A percentile compares a stretch with the other conserved stretches of the same genome.
phyloP scores from a whole-genome alignment of 2,329 filamentous ascomycete genomes.

The Pseudophaeomoniella oleicola region DNA sequence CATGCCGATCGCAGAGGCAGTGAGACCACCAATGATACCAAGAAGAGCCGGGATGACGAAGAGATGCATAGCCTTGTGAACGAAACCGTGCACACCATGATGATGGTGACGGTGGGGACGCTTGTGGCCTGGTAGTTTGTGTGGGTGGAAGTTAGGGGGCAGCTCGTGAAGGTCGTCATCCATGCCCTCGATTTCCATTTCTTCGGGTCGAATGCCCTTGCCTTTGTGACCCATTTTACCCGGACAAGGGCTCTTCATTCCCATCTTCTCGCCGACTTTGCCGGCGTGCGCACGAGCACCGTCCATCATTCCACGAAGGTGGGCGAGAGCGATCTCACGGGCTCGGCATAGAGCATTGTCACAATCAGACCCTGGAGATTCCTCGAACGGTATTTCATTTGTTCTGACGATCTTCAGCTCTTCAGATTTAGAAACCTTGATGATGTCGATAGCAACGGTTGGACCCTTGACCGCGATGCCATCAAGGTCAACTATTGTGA shows the following conservation, averaged over 20 bases:
- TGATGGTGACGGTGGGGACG: slow-evolving; percentile 14
- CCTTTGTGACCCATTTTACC: slow-evolving; percentile 9
- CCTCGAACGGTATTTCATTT: slow-evolving; percentile 18
- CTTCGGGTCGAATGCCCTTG: not conserved
- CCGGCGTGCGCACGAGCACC: slow-evolving; percentile 22
- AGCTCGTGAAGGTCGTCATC: not conserved
- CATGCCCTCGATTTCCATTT: not conserved
- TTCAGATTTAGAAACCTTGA: slow-evolving; percentile 22
- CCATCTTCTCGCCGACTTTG: slow-evolving; percentile 15
- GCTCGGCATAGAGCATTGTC: slow-evolving; percentile 24
- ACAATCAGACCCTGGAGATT: slow-evolving; percentile 15
- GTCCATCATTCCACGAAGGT: slow-evolving; percentile 23
- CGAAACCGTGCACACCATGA: slow-evolving; percentile 17
- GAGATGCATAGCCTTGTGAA: slow-evolving; percentile 26
- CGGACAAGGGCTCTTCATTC: slow-evolving; percentile 17
- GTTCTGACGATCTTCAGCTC: slow-evolving; percentile 22
- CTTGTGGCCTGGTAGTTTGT: slow-evolving; percentile 1
- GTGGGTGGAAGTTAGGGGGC: not conserved
- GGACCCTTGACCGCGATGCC: slow-evolving; percentile 27
- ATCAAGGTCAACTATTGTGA: slow-evolving; percentile 30
- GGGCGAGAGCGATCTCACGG: slow-evolving; percentile 23
- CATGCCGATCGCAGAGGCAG: slow-evolving; percentile 31
- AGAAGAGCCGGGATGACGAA: slow-evolving; percentile 29
- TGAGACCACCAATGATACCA: slow-evolving; percentile 29
- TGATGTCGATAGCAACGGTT: slow-evolving; percentile 24